Evolutionary conservation across 768 basidiomycete genomes (phyloP).

Genomic region (Leccinellum luteum): DNA sequence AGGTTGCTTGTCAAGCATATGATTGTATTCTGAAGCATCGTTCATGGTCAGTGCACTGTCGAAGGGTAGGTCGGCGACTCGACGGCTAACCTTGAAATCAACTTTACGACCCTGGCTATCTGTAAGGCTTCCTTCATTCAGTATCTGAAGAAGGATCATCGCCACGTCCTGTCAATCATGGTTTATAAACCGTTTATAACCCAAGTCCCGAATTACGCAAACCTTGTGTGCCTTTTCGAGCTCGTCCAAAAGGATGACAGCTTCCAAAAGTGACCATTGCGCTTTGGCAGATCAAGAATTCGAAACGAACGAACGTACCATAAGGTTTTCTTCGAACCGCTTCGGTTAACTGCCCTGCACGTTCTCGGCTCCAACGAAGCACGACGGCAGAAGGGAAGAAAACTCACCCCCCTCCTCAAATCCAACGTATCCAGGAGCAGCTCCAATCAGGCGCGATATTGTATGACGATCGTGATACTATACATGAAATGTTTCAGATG

Average conservation of each 20-base stretch:
- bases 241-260: slow-evolving; percentile 66
- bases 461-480: slow-evolving; percentile 91
- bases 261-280: slow-evolving; percentile 23
- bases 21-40: slow-evolving; percentile 70
- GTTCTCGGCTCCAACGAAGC: not conserved
- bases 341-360: slow-evolving; percentile 56
- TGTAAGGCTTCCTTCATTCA: slow-evolving; percentile 87
- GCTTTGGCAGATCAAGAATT: not conserved
- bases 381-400: not conserved
- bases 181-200: not conserved
- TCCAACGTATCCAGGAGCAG: slow-evolving; percentile 88
- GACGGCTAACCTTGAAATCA: slow-evolving; percentile 67
- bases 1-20: slow-evolving; percentile 89
- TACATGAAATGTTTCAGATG: not conserved
- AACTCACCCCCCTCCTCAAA: slow-evolving; percentile 64
- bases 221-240: slow-evolving; percentile 83
- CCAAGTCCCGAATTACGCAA: not conserved
- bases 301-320: slow-evolving; percentile 32
- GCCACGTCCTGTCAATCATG: slow-evolving; percentile 62
- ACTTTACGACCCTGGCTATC: slow-evolving; percentile 92
- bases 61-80: not conserved
- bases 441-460: slow-evolving; percentile 86
- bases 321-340: slow-evolving; percentile 63
- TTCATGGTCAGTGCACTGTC: not conserved
- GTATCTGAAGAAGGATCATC: slow-evolving; percentile 86